Evolutionary conservation across 306 rosid genomes (phyloP).

Genomic region (Luffa aegyptiaca): DNA sequence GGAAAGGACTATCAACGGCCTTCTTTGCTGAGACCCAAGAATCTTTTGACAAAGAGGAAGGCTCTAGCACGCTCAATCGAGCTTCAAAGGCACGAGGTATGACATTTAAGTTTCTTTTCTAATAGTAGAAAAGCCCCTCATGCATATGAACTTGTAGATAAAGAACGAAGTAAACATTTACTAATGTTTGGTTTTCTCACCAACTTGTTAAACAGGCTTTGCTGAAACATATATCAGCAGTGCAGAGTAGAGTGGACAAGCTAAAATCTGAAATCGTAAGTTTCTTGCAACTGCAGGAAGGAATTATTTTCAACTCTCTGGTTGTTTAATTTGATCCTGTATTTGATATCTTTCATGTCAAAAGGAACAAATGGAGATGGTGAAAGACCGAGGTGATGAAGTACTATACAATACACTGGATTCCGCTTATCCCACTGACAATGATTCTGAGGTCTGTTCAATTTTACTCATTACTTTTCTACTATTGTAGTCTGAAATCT

Average conservation of each 20-base stretch:
- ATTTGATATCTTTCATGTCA: conserved; percentile 12
- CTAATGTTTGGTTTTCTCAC: conserved; percentile 7
- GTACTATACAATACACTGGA: conserved; percentile 56
- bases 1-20: conserved; percentile 84
- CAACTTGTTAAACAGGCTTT: conserved; percentile 56
- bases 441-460: conserved; percentile 57
- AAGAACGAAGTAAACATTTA: neutral
- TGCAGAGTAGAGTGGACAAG: conserved; percentile 54
- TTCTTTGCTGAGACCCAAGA: conserved; percentile 75
- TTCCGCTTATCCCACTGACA: conserved; percentile 46
- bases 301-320: neutral
- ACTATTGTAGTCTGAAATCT: neutral
- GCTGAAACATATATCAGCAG: conserved; percentile 42
- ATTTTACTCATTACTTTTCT: neutral
- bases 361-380: conserved; percentile 71
- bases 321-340: neutral
- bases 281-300: neutral
- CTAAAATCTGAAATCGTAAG: conserved; percentile 66
- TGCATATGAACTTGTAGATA: neutral
- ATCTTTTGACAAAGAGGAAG: conserved; percentile 94
- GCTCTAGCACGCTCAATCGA: conserved; percentile 93
- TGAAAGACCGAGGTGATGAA: conserved; percentile 64
- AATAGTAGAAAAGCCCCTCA: neutral
- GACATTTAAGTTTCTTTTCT: neutral
- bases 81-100: conserved; percentile 89